Conservation (phyloP, 2,329 filamentous ascomycete species). For the Fusarium floridanum region DNA sequence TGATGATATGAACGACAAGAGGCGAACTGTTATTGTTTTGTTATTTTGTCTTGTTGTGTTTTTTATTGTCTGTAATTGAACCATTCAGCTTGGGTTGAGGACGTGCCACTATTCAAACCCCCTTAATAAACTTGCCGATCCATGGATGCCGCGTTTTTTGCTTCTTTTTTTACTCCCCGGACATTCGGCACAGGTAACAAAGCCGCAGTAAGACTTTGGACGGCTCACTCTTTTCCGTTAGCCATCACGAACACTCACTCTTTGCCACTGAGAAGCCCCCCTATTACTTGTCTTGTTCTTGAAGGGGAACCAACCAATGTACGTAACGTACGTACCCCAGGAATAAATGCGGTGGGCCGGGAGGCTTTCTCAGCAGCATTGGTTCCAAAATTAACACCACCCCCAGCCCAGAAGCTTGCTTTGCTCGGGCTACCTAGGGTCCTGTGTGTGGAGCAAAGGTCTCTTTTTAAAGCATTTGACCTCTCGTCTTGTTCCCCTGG, state of each 20-base stretch:
- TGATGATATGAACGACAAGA: not conserved
- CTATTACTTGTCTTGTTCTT: not conserved
- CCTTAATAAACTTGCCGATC: not conserved
- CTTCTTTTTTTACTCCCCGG: not conserved
- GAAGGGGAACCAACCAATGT: not conserved
- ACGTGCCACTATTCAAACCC: not conserved
- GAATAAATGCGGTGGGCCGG: not conserved
- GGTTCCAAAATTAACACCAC: constrained; percentile 10
- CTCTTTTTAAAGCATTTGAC: not conserved
- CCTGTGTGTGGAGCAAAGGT: not conserved
- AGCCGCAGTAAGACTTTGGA: not conserved
- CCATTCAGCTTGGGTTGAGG: not conserved
- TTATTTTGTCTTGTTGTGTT: not conserved
- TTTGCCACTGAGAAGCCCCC: not conserved
- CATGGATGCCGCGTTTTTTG: not conserved
- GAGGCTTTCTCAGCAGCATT: not conserved
- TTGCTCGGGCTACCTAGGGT: not conserved
- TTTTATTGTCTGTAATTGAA: not conserved
- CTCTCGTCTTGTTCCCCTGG: constrained; percentile 22
- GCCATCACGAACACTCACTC: not conserved
- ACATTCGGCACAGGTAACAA: not conserved
- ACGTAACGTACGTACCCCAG: not conserved
- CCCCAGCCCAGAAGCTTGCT: not conserved
- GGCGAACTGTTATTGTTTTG: not conserved
- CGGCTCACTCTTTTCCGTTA: not conserved